Conservation (phyloP, 2,329 filamentous ascomycete genomes). For the Pseudocercospora fuligena region DNA sequence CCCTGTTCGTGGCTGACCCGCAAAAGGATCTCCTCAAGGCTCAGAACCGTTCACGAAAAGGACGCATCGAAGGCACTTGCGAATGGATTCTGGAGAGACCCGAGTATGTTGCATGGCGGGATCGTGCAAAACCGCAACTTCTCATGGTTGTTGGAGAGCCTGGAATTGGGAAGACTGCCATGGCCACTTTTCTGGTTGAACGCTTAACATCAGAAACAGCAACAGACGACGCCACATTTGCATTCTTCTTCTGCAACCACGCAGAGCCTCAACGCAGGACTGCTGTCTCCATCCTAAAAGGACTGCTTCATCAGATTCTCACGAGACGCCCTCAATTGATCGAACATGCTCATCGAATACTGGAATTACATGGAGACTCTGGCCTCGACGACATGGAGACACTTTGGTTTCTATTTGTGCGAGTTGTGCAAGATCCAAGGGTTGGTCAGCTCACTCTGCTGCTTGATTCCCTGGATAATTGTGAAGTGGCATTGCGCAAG, state of each 20-base stretch:
- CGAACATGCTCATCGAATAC: conserved; percentile 9
- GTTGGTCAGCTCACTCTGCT: conserved; percentile 10
- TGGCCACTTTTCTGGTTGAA: conserved; percentile 16
- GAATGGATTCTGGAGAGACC: conserved; percentile 6
- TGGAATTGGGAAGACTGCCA: conserved; percentile 17
- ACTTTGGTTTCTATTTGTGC: conserved; percentile 12
- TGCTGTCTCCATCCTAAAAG: conserved; percentile 10
- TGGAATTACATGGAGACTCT: background rate
- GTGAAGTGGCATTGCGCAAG: conserved; percentile 9
- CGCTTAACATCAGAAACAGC: background rate
- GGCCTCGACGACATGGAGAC: conserved; percentile 13
- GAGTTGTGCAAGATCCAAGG: conserved; percentile 11
- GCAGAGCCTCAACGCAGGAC: conserved; percentile 11
- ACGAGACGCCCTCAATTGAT: background rate
- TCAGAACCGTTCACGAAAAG: background rate
- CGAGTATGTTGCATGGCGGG: background rate
- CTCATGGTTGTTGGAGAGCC: conserved; percentile 15
- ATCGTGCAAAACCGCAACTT: background rate
- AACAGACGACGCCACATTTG: background rate
- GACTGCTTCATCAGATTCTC: conserved; percentile 12
- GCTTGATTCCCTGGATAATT: conserved; percentile 14
- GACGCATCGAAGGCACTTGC: background rate
- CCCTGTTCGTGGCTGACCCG: conserved; percentile 9
- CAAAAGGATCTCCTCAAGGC: conserved; percentile 5
- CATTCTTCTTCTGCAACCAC: conserved; percentile 19